Evolutionary conservation across 2,329 filamentous ascomycete species (phyloP).

Genomic region (Triangularia verruculosa): DNA sequence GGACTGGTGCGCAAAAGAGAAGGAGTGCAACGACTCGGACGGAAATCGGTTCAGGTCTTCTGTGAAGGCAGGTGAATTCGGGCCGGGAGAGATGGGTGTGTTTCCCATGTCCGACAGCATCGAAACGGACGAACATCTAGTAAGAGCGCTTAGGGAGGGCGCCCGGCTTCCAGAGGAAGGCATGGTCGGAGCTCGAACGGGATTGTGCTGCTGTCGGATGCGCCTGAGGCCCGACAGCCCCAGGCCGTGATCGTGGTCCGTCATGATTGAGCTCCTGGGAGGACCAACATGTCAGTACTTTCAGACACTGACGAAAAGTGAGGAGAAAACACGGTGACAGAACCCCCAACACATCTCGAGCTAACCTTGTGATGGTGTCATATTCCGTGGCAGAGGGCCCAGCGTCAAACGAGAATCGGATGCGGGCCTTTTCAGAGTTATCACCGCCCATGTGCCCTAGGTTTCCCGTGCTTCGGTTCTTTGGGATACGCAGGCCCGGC

Average conservation of each 20-base stretch:
- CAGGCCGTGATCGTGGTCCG: constrained; percentile 83
- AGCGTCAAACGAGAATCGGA: constrained; percentile 76
- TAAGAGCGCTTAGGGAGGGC: constrained; percentile 51
- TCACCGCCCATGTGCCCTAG: constrained; percentile 46
- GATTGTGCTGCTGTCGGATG: constrained; percentile 78
- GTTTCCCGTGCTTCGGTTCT: constrained; percentile 65
- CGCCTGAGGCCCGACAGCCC: constrained; percentile 84
- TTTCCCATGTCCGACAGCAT: constrained; percentile 52
- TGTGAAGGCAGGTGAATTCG: constrained; percentile 70
- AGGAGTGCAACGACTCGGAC: constrained; percentile 93
- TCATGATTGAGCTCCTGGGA: constrained; percentile 72
- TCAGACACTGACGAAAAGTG: constrained; percentile 13
- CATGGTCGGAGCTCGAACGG: constrained; percentile 61
- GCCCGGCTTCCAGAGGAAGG: constrained; percentile 61
- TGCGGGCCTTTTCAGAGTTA: constrained; percentile 56
- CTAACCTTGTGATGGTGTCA: constrained; percentile 73
- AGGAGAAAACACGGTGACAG: not conserved
- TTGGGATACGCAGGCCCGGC: constrained; percentile 53
- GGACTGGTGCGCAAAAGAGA: constrained; percentile 94
- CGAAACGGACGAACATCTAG: constrained; percentile 69
- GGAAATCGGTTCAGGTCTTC: constrained; percentile 93
- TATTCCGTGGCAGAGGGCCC: constrained; percentile 59
- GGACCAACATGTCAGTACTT: constrained; percentile 26
- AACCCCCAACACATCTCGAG: constrained; percentile 23
- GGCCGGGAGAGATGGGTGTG: constrained; percentile 56